Conservation (phyloP, 768 basidiomycete genomes). For the Vararia minispora region DNA sequence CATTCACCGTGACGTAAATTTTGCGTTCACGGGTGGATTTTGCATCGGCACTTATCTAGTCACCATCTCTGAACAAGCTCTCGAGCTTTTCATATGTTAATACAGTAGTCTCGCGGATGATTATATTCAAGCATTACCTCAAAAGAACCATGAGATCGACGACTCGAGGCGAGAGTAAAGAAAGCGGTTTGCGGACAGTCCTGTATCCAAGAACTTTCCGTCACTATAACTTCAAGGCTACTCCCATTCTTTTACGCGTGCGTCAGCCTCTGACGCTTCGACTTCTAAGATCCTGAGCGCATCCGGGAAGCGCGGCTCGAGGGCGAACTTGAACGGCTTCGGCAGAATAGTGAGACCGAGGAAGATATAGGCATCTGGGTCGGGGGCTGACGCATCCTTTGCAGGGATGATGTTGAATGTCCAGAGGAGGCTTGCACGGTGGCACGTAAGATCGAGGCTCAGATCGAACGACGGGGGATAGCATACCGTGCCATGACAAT, state of each 20-base stretch:
- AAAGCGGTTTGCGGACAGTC: too few relatives aligned
- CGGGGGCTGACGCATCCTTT: not conserved
- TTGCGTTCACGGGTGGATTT: too few relatives aligned
- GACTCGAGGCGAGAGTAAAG: too few relatives aligned
- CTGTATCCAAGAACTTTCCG: too few relatives aligned
- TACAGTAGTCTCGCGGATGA: too few relatives aligned
- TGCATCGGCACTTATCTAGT: too few relatives aligned
- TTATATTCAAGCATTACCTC: too few relatives aligned
- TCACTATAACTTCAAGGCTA: too few relatives aligned
- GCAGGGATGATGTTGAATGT: constrained; percentile 1
- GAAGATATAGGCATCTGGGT: not conserved
- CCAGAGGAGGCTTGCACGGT: not conserved
- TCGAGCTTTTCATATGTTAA: too few relatives aligned
- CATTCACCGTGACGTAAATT: too few relatives aligned
- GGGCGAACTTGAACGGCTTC: not conserved
- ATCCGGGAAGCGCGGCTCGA: not conserved
- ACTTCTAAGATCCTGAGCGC: not conserved
- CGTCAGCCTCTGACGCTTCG: not conserved
- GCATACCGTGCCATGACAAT: constrained; percentile 2
- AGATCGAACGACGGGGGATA: not conserved
- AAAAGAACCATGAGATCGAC: too few relatives aligned
- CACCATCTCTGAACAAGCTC: too few relatives aligned
- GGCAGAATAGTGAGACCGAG: not conserved
- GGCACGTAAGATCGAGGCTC: not conserved
- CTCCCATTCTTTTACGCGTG: constrained; percentile 1